A percentile compares a stretch with the other conserved stretches of the same genome.
Evolutionary conservation across 805 yeast genomes (phyloP).

Genomic region (Suhomyces sp.): DNA sequence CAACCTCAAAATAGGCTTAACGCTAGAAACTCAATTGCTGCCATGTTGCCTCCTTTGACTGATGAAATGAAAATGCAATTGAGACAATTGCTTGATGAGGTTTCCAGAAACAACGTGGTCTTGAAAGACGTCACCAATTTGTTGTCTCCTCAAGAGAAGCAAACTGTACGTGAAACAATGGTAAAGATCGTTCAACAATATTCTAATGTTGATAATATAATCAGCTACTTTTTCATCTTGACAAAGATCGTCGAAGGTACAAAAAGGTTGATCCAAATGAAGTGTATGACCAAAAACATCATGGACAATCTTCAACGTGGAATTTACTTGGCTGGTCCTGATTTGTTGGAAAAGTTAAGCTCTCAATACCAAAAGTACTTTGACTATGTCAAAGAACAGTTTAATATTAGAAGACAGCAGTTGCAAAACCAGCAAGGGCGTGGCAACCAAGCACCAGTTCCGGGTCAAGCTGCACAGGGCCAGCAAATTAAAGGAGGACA

Average conservation of each 20-base stretch:
- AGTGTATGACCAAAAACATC: slow-evolving; percentile 74
- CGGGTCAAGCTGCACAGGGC: neutral
- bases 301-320: slow-evolving; percentile 66
- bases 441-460: slow-evolving; percentile 4
- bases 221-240: slow-evolving; percentile 73
- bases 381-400: slow-evolving; percentile 67
- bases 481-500: slow-evolving; percentile 2
- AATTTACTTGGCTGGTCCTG: slow-evolving; percentile 68
- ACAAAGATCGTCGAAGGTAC: slow-evolving; percentile 77
- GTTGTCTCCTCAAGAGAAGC: slow-evolving; percentile 63
- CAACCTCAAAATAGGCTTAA: neutral
- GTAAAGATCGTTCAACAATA: slow-evolving; percentile 56
- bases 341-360: slow-evolving; percentile 65
- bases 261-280: slow-evolving; percentile 70
- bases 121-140: slow-evolving; percentile 62
- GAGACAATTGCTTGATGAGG: slow-evolving; percentile 65
- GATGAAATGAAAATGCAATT: slow-evolving; percentile 64
- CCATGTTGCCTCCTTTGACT: slow-evolving; percentile 38
- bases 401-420: slow-evolving; percentile 38
- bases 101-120: slow-evolving; percentile 61
- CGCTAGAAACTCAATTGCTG: slow-evolving; percentile 5
- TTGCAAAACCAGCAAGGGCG: slow-evolving; percentile 28
- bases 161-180: slow-evolving; percentile 52
- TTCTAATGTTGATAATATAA: slow-evolving; percentile 67
- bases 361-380: slow-evolving; percentile 72